A percentile compares a stretch with the other conserved stretches of the same genome.
phyloP scores from a whole-genome alignment of 768 basidiomycete species.

The Suillus cothurnatus region DNA sequence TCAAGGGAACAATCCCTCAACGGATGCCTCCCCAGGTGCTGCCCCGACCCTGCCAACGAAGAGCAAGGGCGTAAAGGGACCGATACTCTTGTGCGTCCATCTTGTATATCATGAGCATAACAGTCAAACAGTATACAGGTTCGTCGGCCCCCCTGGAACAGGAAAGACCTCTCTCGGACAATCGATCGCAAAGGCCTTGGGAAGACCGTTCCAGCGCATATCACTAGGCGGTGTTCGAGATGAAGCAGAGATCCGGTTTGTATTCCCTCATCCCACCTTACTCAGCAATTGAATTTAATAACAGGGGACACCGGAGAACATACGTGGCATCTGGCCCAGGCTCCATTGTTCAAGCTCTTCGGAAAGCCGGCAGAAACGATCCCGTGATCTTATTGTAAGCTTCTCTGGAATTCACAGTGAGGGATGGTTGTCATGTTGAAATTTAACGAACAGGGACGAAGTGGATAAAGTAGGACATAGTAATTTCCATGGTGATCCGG shows the following conservation, averaged over 20 bases:
- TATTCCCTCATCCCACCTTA: slow-evolving; percentile 11
- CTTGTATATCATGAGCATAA: background rate
- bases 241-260: slow-evolving; percentile 75
- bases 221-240: slow-evolving; percentile 92
- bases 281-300: background rate
- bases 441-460: slow-evolving; percentile 57
- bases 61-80: slow-evolving; percentile 60
- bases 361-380: slow-evolving; percentile 81
- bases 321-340: slow-evolving; percentile 92
- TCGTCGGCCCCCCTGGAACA: slow-evolving; percentile 89
- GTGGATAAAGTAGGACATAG: slow-evolving; percentile 89
- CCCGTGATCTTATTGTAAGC: slow-evolving; percentile 71
- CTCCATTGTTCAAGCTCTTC: slow-evolving; percentile 81
- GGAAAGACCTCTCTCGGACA: slow-evolving; percentile 93
- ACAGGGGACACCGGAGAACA: slow-evolving; percentile 69
- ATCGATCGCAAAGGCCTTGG: slow-evolving; percentile 81
- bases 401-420: background rate
- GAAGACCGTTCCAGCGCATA: slow-evolving; percentile 88
- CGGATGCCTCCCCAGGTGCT: slow-evolving; percentile 11
- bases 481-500: slow-evolving; percentile 91
- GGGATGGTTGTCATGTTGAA: slow-evolving; percentile 1
- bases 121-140: slow-evolving; percentile 41
- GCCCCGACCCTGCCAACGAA: slow-evolving; percentile 4
- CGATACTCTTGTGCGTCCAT: slow-evolving; percentile 61
- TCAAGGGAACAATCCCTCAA: background rate